Conservation (phyloP, 1,139 yeast genomes). For the Wickerhamiella pararugosa region DNA sequence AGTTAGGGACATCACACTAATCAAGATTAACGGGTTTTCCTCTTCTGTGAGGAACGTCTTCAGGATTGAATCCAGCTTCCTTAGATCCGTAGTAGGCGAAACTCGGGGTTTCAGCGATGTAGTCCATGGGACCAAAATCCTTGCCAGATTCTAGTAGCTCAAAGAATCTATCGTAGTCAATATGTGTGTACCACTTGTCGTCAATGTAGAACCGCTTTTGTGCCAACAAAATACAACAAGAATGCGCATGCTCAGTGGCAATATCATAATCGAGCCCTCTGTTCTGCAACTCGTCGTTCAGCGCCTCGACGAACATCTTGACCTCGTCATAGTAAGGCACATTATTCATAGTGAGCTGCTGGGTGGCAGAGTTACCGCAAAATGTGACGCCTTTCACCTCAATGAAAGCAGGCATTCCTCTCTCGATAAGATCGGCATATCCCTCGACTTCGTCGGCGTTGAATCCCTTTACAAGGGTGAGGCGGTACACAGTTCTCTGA, state of each 20-base stretch:
- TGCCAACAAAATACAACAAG: slow-evolving; percentile 81
- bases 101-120: slow-evolving; percentile 63
- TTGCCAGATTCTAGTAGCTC: slow-evolving; percentile 42
- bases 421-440: slow-evolving; percentile 78
- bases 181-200: slow-evolving; percentile 79
- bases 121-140: slow-evolving; percentile 66
- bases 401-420: slow-evolving; percentile 74
- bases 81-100: slow-evolving; percentile 87
- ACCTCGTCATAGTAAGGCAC: slow-evolving; percentile 92
- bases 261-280: slow-evolving; percentile 62
- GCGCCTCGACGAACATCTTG: slow-evolving; percentile 49
- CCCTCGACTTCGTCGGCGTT: slow-evolving; percentile 69
- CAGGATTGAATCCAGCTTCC: slow-evolving; percentile 83
- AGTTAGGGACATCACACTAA: neutral
- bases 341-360: slow-evolving; percentile 87
- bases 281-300: slow-evolving; percentile 42
- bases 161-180: slow-evolving; percentile 67
- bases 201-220: slow-evolving; percentile 53
- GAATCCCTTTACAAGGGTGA: slow-evolving; percentile 84
- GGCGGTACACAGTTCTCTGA: slow-evolving; percentile 82
- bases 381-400: slow-evolving; percentile 92
- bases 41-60: slow-evolving; percentile 32
- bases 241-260: slow-evolving; percentile 94
- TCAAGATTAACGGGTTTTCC: slow-evolving; percentile 16
- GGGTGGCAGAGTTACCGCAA: slow-evolving; percentile 75